Evolutionary conservation across 805 yeast genomes (phyloP), one percentile per base, ranked within the genome.

Genomic region (Sugiyamaella mastotermitis): DNA sequence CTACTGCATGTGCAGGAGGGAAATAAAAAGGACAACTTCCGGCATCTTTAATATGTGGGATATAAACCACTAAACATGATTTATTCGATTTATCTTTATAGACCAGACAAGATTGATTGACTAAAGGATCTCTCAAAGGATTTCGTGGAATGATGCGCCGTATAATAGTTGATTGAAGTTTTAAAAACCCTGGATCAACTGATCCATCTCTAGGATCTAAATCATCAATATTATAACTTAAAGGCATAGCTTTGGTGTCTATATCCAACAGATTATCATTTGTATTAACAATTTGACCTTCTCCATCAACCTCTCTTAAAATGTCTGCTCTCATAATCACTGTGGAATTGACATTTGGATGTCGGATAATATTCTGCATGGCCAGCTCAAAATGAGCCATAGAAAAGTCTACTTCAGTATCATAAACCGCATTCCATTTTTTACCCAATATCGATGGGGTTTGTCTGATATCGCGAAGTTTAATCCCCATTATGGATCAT

Each of bases 341-440:
- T 0, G 96, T 83, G 8, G 97, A 88, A 61, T 88, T 90, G 61
- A 86, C 83, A 56, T 87, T 83, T 13, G 96, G 96, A 47, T 84
- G 85, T 42, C 72, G 69, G 38, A 86, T 82, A 43, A 86, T 68
- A 57, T 85, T 83, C 31, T 73, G 60, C 88, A 86, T 81, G 4
- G 95, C 95, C 2, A 64, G 62, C 40, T 76, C 78, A 53, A 79
- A 86, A 60, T 86, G 84, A 4, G 57, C 58, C 10, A 66, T 52
- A 9, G 62, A 62, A 49, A 79, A 80, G 9, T 20, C 33, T 2
- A 71, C 78, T 0, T 53, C 53, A 0, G 63, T 54, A 41, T 68
- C 66, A 50, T 72, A 80, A 1, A 80, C 56, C 0, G 82, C 76
- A 14, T 72, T 70, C 92, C 92, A 82, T 26, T 64, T 63, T 1